Percentiles rank a stretch among this genome's conserved stretches.
Evolutionary conservation across 306 rosid genomes (phyloP).

Genomic region (Cucumis cinereus): DNA sequence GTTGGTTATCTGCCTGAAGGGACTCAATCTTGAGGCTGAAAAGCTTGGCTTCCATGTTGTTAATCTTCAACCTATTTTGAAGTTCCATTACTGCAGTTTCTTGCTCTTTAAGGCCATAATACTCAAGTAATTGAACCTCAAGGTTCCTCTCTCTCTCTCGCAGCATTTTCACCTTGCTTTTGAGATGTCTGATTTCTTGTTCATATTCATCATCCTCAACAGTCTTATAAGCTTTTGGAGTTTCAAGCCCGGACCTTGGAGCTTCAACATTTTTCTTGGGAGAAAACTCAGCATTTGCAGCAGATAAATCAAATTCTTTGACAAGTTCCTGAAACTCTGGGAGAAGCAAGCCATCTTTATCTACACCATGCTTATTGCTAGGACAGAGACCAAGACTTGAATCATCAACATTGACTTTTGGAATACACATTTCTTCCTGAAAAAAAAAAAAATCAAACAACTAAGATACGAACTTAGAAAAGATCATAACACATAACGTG

Average conservation of each 20-base stretch:
- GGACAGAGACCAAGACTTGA: constrained; percentile 28
- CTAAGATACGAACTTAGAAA: not conserved
- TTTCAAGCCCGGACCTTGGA: constrained; percentile 22
- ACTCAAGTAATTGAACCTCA: constrained; percentile 72
- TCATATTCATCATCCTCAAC: constrained; percentile 41
- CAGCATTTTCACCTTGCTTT: constrained; percentile 45
- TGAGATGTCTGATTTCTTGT: constrained; percentile 50
- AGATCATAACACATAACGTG: not conserved
- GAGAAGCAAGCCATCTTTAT: constrained; percentile 34
- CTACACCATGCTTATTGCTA: constrained; percentile 21
- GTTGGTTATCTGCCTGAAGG: constrained; percentile 48
- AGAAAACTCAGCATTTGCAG: constrained; percentile 20
- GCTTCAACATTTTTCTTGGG: constrained; percentile 31
- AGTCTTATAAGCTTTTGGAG: constrained; percentile 26
- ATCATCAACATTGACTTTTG: constrained; percentile 19
- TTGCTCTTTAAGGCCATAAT: constrained; percentile 78
- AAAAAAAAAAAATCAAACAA: not conserved
- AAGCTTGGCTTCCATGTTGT: constrained; percentile 66
- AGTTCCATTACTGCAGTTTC: constrained; percentile 75
- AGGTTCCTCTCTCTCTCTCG: constrained; percentile 67
- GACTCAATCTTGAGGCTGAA: constrained; percentile 63
- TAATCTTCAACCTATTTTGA: constrained; percentile 60
- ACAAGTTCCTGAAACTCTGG: constrained; percentile 39
- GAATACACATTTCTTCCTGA: constrained; percentile 47
- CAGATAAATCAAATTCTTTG: constrained; percentile 34